Evolutionary conservation across 768 basidiomycete species (phyloP), one percentile per base, ranked within the genome.

Genomic region (Pleurotus djamor): DNA sequence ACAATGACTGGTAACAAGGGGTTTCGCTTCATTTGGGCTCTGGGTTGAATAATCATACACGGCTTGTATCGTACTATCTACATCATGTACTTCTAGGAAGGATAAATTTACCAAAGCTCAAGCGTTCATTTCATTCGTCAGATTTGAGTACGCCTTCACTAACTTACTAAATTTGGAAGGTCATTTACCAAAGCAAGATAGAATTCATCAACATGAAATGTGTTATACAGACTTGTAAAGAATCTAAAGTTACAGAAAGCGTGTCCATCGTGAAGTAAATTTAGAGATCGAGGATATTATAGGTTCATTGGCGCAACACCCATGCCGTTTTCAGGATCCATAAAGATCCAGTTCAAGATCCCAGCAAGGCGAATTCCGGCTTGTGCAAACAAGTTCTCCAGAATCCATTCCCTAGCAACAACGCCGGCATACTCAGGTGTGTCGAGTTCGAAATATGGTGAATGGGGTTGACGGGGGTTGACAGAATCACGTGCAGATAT

Each of bases 281-380:
- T 9, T 4, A 4, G 38, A n/a, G n/a, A n/a, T 10, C 9, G 4
- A n/a, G n/a, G 10, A 9, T 10, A 41, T n/a, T 41, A 41, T n/a
- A 41, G 38, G 38, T n/a, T 41, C 38, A 41, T 41, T n/a, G 38
- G 38, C 10, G 38, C n/a, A 41, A 41, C n/a, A 1, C 38, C 38
- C 14, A 36, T 5, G 32, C 60, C 61, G 21, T 62, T 63, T 17
- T 63, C 66, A 13, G 65, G 64, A 57, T 79, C 76, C 9, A 75
- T 74, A 61, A 92, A 91, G 12, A 94, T 74, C 66, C 80, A 86
- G 66, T 97, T 97, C 63, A 98, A 73, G 9, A 91, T 72, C 0
- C 85, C 92, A 1, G 95, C 96, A 28, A 96, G 84, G 21, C 96
- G 80, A 34, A 96, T 74, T 1, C 94, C 96, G 0, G 76, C 94